These are phyloP conservation scores for Dissophora globulifera DNA, from an alignment of 192 early-diverging fungal genomes.

Conservation along the genomic window DNA sequence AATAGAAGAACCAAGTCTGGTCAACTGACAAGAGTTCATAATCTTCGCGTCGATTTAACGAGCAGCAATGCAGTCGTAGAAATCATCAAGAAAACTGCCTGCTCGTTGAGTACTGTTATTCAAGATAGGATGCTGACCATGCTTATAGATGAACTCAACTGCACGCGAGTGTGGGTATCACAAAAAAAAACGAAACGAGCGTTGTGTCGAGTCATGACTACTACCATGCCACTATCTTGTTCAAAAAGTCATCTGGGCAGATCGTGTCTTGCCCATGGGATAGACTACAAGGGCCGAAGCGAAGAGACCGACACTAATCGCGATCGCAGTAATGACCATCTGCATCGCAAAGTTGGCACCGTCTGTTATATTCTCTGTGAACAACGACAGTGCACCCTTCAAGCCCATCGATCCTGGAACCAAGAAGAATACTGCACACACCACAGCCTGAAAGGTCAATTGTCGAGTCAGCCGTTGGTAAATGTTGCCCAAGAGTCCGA, in stretches of 20 bases:
- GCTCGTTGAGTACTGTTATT: no score
- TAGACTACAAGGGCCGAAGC: constrained; percentile 70
- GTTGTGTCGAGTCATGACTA: no score
- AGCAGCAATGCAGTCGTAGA: no score
- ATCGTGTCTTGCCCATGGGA: constrained; percentile 58
- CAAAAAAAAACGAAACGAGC: no score
- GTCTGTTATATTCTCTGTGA: constrained; percentile 34
- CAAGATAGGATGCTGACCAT: no score
- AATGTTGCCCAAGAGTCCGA: constrained; percentile 84
- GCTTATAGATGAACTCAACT: no score
- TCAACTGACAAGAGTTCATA: no score
- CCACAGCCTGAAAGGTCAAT: constrained; percentile 84
- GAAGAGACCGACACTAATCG: constrained; percentile 77
- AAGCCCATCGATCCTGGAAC: constrained; percentile 84
- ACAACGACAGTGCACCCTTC: constrained; percentile 59
- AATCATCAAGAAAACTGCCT: no score
- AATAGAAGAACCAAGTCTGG: no score
- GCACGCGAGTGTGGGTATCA: no score
- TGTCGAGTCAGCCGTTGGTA: constrained; percentile 76
- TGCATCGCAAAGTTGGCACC: constrained; percentile 41
- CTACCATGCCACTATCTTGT: no score
- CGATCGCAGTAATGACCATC: constrained; percentile 66
- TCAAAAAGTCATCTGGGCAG: constrained; percentile 61
- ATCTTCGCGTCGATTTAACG: no score
- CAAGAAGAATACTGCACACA: constrained; percentile 81